Evolutionary conservation across 768 basidiomycete species (phyloP).

Genomic region (Agrocybe praecox): DNA sequence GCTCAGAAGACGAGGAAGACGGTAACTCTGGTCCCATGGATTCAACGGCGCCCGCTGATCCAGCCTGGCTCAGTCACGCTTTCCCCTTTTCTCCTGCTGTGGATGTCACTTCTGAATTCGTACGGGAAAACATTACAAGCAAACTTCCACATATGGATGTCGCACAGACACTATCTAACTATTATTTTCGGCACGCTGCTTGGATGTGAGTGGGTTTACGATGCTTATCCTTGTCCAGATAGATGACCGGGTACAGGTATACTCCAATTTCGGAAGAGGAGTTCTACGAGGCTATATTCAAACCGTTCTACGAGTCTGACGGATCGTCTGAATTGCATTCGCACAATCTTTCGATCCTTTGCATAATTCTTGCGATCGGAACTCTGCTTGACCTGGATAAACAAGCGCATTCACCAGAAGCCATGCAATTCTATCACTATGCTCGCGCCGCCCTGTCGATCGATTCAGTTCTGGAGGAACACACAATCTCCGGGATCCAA

Average conservation of each 20-base stretch:
- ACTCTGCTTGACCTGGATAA: conserved; percentile 60
- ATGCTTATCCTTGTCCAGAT: background rate
- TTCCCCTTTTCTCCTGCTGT: conserved; percentile 58
- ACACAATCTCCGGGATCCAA: conserved; percentile 64
- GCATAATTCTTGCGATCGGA: conserved; percentile 66
- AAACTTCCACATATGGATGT: conserved; percentile 43
- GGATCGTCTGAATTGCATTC: conserved; percentile 42
- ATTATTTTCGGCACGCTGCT: conserved; percentile 68
- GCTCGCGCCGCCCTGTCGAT: conserved; percentile 60
- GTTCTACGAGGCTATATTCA: conserved; percentile 53
- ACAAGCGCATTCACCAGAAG: conserved; percentile 54
- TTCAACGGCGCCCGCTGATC: conserved; percentile 45
- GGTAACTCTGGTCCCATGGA: conserved; percentile 27
- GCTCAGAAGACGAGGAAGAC: conserved; percentile 54
- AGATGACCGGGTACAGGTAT: conserved; percentile 46
- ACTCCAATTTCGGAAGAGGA: conserved; percentile 63
- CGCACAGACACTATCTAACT: conserved; percentile 45
- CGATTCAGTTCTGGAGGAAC: conserved; percentile 67
- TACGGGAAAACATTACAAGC: conserved; percentile 46
- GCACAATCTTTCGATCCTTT: conserved; percentile 61
- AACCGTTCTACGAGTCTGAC: conserved; percentile 52
- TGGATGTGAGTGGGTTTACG: conserved; percentile 59
- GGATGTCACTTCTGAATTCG: conserved; percentile 41
- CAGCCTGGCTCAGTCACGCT: conserved; percentile 60
- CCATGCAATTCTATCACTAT: conserved; percentile 62